Conservation (phyloP, 805 yeast genomes). For the Isabelozyma gotoi region DNA sequence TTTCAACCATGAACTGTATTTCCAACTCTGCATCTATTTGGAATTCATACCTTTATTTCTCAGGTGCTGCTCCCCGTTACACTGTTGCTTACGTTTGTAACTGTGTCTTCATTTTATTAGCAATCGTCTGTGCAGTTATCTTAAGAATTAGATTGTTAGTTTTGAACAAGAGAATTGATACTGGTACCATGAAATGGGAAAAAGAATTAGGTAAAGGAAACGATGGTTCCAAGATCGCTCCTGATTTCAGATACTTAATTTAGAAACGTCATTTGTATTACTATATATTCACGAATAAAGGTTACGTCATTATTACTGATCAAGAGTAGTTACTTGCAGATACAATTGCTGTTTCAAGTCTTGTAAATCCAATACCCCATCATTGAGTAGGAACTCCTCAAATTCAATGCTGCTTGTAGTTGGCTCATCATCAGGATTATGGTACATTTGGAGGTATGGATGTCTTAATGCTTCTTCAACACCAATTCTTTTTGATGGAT, state of each 20-base stretch:
- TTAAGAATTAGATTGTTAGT: conserved; percentile 37
- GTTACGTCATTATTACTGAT: neutral
- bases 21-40: conserved; percentile 58
- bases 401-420: conserved; percentile 17
- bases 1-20: conserved; percentile 56
- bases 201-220: conserved; percentile 46
- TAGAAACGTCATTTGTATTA: conserved; percentile 13
- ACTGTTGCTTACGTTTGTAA: conserved; percentile 47
- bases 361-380: conserved; percentile 66
- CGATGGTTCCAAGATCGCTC: conserved; percentile 40
- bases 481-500: conserved; percentile 79
- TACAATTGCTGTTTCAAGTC: conserved; percentile 75
- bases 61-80: conserved; percentile 45
- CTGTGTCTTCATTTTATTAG: conserved; percentile 44
- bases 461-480: conserved; percentile 88
- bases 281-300: neutral
- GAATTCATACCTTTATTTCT: conserved; percentile 53
- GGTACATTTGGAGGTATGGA: conserved; percentile 88
- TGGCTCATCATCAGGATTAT: conserved; percentile 36
- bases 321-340: conserved; percentile 62
- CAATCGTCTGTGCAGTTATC: conserved; percentile 38
- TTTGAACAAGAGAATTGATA: conserved; percentile 42
- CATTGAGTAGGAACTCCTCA: conserved; percentile 44
- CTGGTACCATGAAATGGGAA: conserved; percentile 51
- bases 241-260: conserved; percentile 43